Conservation (phyloP, 2,329 filamentous ascomycete genomes). For the Lecanicillium sp. region DNA sequence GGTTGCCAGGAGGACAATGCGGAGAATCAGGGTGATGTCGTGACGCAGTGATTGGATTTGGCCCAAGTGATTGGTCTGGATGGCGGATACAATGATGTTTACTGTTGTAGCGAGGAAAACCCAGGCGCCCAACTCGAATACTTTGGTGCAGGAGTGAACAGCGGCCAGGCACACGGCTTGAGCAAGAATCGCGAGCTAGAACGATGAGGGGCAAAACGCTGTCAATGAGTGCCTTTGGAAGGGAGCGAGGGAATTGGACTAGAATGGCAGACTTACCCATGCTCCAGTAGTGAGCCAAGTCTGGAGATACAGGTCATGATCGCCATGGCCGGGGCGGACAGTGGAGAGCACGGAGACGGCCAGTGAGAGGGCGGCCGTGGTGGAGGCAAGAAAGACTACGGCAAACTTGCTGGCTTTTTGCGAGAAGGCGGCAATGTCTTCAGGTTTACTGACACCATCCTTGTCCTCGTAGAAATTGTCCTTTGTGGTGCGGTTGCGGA, state of each 20-base stretch:
- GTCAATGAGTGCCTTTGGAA: neutral
- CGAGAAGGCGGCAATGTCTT: conserved; percentile 56
- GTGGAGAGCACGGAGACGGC: conserved; percentile 47
- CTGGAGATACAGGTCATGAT: conserved; percentile 36
- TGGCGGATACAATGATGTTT: conserved; percentile 33
- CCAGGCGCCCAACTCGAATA: conserved; percentile 46
- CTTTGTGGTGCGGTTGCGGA: conserved; percentile 25
- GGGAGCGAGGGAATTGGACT: neutral
- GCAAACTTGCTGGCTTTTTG: conserved; percentile 47
- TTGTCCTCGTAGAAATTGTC: conserved; percentile 56
- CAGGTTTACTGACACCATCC: conserved; percentile 61
- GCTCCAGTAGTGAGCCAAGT: conserved; percentile 53
- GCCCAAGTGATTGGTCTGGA: conserved; percentile 34
- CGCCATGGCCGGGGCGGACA: conserved; percentile 25
- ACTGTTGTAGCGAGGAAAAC: conserved; percentile 39
- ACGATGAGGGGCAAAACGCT: neutral
- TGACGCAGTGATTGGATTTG: conserved; percentile 22
- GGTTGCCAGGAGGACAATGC: conserved; percentile 37
- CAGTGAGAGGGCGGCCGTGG: conserved; percentile 49
- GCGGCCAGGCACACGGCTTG: conserved; percentile 44
- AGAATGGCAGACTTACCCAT: conserved; percentile 50
- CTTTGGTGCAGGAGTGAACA: conserved; percentile 41
- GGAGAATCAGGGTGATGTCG: conserved; percentile 34
- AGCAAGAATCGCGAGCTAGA: conserved; percentile 40
- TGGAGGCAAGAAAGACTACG: conserved; percentile 44